Percentiles rank a stretch among this genome's conserved stretches.
These are phyloP conservation scores for Rhizophora mangle DNA, from an alignment of 345 rosid genomes.

Conservation along the genomic window DNA sequence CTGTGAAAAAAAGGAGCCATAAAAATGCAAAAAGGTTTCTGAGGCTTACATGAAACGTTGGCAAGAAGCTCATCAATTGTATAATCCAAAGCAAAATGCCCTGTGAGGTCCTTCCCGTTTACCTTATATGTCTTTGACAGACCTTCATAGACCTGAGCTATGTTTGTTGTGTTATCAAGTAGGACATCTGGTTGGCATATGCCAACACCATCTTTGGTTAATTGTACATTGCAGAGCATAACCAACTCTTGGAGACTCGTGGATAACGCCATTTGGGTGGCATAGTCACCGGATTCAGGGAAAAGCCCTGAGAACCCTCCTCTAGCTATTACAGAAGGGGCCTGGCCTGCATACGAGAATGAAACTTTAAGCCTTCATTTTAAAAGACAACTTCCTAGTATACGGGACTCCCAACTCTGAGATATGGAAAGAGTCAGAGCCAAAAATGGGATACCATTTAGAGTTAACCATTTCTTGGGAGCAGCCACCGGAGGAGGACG, in stretches of 20 bases:
- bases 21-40: neutral
- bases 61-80: constrained; percentile 23
- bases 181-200: constrained; percentile 55
- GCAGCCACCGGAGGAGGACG: constrained; percentile 1
- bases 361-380: no score
- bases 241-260: constrained; percentile 33
- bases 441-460: constrained; percentile 34
- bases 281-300: constrained; percentile 58
- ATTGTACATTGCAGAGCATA: constrained; percentile 62
- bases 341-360: constrained; percentile 39
- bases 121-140: constrained; percentile 41
- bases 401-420: no score
- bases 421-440: no score
- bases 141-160: constrained; percentile 34
- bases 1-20: neutral
- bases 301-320: constrained; percentile 83
- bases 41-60: constrained; percentile 41
- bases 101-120: constrained; percentile 52
- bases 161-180: constrained; percentile 60
- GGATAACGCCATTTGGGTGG: constrained; percentile 36
- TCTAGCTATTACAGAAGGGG: constrained; percentile 64
- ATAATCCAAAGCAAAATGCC: constrained; percentile 67
- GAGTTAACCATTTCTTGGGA: constrained; percentile 56
- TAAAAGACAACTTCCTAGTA: no score
- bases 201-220: constrained; percentile 64